These are phyloP conservation scores for Ophiostoma sp. DNA, from an alignment of 2,329 filamentous ascomycete species.

Conservation along the genomic window DNA sequence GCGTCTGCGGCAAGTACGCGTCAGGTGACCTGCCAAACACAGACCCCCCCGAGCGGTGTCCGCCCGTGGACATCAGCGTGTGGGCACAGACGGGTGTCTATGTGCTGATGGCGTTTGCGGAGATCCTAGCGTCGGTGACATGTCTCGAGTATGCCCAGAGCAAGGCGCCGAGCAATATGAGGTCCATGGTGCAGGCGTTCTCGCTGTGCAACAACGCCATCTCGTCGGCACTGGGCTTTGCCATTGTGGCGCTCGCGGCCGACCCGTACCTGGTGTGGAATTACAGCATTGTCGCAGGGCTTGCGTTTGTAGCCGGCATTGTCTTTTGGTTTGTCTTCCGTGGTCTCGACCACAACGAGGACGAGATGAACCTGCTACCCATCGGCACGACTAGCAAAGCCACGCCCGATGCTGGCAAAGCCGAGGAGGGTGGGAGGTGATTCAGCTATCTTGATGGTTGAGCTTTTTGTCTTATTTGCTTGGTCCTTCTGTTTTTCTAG, in stretches of 20 bases:
- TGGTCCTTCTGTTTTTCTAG: no score
- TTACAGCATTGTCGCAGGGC: not conserved
- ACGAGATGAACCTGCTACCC: not conserved
- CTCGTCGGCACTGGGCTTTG: conserved; percentile 64
- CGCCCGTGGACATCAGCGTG: not conserved
- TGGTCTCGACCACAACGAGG: not conserved
- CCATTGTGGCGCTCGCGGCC: conserved; percentile 54
- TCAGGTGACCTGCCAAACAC: conserved; percentile 15
- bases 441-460: no score
- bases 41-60: not conserved
- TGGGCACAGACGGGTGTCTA: conserved; percentile 40
- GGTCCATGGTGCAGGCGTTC: not conserved
- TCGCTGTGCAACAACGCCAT: conserved; percentile 44
- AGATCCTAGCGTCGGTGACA: conserved; percentile 51
- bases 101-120: conserved; percentile 47
- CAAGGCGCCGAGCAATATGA: conserved; percentile 37
- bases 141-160: conserved; percentile 74
- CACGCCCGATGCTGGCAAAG: not conserved
- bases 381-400: not conserved
- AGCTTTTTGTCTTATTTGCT: no score
- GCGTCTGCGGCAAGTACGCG: conserved; percentile 54
- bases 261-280: conserved; percentile 45
- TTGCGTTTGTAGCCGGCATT: not conserved
- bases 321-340: not conserved
- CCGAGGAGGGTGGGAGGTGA: not conserved